Evolutionary conservation across 306 rosid genomes (phyloP).

Genomic region (Trichosanthes truncata): DNA sequence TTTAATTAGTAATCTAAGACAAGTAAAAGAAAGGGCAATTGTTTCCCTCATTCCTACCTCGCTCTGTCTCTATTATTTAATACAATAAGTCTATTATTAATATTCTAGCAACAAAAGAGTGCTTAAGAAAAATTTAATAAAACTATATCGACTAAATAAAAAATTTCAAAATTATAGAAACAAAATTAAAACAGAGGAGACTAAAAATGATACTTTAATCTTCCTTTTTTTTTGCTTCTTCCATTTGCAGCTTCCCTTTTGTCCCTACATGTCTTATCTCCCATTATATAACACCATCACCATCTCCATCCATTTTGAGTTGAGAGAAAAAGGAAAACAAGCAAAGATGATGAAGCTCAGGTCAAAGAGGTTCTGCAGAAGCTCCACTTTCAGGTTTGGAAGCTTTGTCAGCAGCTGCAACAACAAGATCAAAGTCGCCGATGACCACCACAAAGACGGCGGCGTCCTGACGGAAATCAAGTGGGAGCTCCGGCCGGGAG

Average conservation of each 20-base stretch:
- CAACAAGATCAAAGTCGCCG: conserved; percentile 10
- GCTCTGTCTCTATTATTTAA: too few species aligned
- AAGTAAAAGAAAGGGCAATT: too few species aligned
- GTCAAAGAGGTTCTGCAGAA: conserved; percentile 65
- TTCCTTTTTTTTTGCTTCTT: conserved; percentile 30
- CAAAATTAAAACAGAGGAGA: too few species aligned
- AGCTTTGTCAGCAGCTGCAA: conserved; percentile 15
- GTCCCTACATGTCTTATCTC: neutral
- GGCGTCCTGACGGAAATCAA: conserved; percentile 36
- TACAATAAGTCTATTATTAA: too few species aligned
- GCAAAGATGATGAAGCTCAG: conserved; percentile 62
- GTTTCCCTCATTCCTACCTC: too few species aligned
- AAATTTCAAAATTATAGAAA: too few species aligned
- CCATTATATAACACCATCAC: conserved; percentile 31
- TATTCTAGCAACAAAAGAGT: too few species aligned
- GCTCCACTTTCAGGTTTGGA: conserved; percentile 42
- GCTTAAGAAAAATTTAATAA: too few species aligned
- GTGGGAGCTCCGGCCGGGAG: conserved; percentile 96
- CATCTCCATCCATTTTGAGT: neutral
- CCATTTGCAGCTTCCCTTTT: conserved; percentile 1
- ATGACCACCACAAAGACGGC: conserved; percentile 7
- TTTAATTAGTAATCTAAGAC: too few species aligned
- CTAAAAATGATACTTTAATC: neutral
- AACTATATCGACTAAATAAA: too few species aligned
- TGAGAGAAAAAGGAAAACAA: neutral